These are phyloP conservation scores for Auricularia auricula-judae DNA, from an alignment of 768 basidiomycete genomes.

Conservation along the genomic window DNA sequence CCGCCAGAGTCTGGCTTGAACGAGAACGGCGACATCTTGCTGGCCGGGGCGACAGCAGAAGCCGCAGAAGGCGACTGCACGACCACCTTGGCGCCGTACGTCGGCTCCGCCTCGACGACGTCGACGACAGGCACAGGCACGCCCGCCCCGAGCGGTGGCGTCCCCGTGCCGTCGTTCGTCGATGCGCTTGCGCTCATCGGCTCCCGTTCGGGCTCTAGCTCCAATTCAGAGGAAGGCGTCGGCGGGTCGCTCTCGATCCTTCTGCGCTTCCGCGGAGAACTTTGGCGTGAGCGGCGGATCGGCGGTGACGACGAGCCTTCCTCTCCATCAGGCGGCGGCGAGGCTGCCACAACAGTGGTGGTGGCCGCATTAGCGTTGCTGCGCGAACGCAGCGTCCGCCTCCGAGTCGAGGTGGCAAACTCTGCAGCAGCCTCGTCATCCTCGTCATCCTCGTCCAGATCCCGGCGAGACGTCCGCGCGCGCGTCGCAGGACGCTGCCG, in stretches of 20 bases:
- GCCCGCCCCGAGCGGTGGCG: neutral
- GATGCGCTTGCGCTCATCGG: neutral
- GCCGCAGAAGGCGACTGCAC: neutral
- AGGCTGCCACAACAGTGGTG: no score
- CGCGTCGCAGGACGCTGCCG: neutral
- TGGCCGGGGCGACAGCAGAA: neutral
- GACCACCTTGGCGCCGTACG: neutral
- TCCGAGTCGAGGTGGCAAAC: neutral
- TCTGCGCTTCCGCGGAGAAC: neutral
- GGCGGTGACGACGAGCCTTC: neutral
- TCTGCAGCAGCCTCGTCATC: neutral
- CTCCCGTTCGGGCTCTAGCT: neutral
- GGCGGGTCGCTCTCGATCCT: neutral
- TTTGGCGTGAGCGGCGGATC: neutral
- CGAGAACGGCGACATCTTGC: neutral
- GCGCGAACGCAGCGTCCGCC: no score
- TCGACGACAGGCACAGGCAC: neutral
- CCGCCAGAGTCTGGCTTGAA: neutral
- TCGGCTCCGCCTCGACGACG: neutral
- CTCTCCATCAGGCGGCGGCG: neutral
- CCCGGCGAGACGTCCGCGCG: neutral
- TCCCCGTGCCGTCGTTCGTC: neutral
- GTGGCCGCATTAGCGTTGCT: no score
- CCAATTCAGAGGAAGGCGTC: neutral
- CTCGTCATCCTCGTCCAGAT: neutral